Evolutionary conservation across 148 eudicot genomes (phyloP).

Genomic region (Cornus controversa): DNA sequence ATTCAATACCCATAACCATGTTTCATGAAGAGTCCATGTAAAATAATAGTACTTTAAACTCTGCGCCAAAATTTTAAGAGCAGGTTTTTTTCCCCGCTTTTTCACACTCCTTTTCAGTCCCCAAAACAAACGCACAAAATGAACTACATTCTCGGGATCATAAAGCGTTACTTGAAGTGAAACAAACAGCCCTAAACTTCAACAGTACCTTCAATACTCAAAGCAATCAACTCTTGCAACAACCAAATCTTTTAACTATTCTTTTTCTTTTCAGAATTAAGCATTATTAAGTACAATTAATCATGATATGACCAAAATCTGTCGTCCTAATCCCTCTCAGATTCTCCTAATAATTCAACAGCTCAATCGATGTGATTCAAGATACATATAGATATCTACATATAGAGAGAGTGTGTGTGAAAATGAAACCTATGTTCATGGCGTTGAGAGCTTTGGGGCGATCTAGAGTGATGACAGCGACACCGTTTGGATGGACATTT

Average conservation of each 20-base stretch:
- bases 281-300: not conserved
- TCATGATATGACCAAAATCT: not conserved
- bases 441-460: slow-evolving; percentile 98
- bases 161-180: not conserved
- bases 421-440: slow-evolving; percentile 70
- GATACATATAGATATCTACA: not conserved
- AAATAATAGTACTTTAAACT: too few species aligned
- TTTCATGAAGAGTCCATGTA: too few species aligned
- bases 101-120: not conserved
- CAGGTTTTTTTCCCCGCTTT: not conserved
- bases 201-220: not conserved
- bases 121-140: not conserved
- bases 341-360: not conserved
- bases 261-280: not conserved
- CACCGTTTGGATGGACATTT: slow-evolving; percentile 72
- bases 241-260: not conserved
- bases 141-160: too few species aligned
- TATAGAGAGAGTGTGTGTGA: not conserved
- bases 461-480: slow-evolving; percentile 89
- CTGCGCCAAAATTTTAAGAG: not conserved
- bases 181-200: not conserved
- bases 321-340: not conserved
- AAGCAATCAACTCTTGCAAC: not conserved
- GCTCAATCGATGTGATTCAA: not conserved
- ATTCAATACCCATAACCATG: too few species aligned